Conservation (phyloP, 169 alveolate species). For the Eimeria maxima region DNA sequence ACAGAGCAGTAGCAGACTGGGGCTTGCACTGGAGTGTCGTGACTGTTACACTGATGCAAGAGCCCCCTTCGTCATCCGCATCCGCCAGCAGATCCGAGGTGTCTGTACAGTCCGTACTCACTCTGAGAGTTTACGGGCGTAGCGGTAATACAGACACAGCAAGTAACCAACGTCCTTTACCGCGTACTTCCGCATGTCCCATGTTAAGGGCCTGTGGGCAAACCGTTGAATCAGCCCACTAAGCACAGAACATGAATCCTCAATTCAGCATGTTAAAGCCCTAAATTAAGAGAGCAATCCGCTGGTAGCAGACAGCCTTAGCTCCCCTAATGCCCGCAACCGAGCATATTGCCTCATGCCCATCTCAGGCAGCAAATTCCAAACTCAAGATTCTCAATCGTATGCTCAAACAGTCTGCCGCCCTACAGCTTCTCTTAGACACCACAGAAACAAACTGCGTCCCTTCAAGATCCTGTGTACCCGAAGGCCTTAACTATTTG, state of each 20-base stretch:
- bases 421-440: background rate
- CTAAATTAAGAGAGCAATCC: background rate
- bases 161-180: conserved; percentile 12
- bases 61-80: background rate
- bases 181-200: background rate
- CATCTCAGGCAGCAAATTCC: background rate
- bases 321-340: background rate
- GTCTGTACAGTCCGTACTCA: background rate
- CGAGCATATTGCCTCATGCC: background rate
- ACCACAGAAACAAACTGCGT: no score
- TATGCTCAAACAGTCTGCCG: background rate
- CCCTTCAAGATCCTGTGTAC: background rate
- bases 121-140: background rate
- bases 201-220: conserved; percentile 19
- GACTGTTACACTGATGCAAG: no score
- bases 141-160: background rate
- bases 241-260: background rate
- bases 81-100: background rate
- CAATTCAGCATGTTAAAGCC: background rate
- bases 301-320: background rate
- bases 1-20: background rate
- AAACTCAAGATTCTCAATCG: background rate
- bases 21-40: no score
- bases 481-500: background rate
- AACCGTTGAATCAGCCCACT: background rate